Evolutionary conservation across 2,329 filamentous ascomycete genomes (phyloP), one percentile per base, ranked within the genome.

Genomic region (Hansfordia pulvinata): DNA sequence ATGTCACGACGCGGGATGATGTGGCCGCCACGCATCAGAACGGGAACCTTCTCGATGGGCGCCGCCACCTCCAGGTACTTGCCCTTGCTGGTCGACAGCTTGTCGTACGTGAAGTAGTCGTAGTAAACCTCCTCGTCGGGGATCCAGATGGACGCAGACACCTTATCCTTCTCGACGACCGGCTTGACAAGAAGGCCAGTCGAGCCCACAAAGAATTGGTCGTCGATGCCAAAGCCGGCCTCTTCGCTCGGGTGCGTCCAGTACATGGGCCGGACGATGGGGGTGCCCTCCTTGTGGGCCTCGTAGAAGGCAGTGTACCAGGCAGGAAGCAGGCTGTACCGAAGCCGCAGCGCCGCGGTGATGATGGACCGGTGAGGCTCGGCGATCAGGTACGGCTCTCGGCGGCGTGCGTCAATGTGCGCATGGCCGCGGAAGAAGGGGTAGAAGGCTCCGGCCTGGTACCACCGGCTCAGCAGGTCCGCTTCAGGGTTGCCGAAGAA

Each of bases 241-340:
- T 94, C 88, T 38, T 92, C 85, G 1, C 67, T 60, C 0, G 90
- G 90, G 45, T 93, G 83, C 2, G 84, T 79, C 59, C 88, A 96
- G 58, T 86, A 93, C 57, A 96, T 85, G 8, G 90, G 88, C 27
- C 83, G 72, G 29, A 98, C 63, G 40, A 98, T 88, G 0, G 90
- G 90, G 29, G 76, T 80, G 20, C 86, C 88, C 25, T 82, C 74
- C 10, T 74, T 64, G 40, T 82, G 78, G 9, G 90, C 84, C 44
- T 92, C 75, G 46, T 88, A 84, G 64, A 98, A 98, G 7, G 88
- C 85, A 2, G 88, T 96, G 53, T 98, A 98, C 86, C 86, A 96
- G 2, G 82, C 74, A 16, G 90, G 90, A 20, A 98, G 67, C 19
- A 98, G 66, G 35, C 78, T 74, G 54, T 98, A 98, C 26, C 90